Evolutionary conservation across 495 filamentous ascomycete genomes (phyloP).

Genomic region (Penicillium antarcticum): DNA sequence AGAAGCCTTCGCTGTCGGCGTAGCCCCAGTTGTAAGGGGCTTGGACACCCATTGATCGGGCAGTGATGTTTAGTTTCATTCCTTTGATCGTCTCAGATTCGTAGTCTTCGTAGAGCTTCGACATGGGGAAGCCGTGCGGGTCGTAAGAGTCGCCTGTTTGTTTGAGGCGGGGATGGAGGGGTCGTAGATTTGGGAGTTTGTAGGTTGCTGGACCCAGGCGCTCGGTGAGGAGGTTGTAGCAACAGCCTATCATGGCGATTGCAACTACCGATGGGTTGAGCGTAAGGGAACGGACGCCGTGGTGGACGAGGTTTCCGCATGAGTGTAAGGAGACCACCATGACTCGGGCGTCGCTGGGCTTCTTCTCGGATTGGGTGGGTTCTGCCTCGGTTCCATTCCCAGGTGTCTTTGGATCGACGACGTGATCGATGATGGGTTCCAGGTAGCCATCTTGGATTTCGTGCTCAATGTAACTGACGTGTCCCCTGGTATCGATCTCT

Average conservation of each 20-base stretch:
- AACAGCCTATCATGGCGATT: slow-evolving; percentile 94
- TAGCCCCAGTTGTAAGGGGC: slow-evolving; percentile 88
- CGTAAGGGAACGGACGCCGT: slow-evolving; percentile 80
- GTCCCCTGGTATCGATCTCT: slow-evolving; percentile 27
- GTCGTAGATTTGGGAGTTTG: slow-evolving; percentile 69
- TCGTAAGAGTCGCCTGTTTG: slow-evolving; percentile 63
- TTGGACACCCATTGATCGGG: slow-evolving; percentile 94
- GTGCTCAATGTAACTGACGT: slow-evolving; percentile 53
- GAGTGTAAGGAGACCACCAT: slow-evolving; percentile 96
- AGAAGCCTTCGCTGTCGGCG: slow-evolving; percentile 78
- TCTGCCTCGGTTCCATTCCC: slow-evolving; percentile 8
- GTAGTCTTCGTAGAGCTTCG: slow-evolving; percentile 62
- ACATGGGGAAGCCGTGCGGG: slow-evolving; percentile 92
- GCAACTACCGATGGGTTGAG: slow-evolving; percentile 79
- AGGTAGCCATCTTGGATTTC: slow-evolving; percentile 65
- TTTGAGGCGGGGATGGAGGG: slow-evolving; percentile 52
- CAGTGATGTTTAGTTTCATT: slow-evolving; percentile 88
- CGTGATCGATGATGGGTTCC: slow-evolving; percentile 71
- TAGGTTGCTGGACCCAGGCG: slow-evolving; percentile 81
- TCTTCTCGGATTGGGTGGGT: slow-evolving; percentile 4
- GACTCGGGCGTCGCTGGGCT: slow-evolving; percentile 42
- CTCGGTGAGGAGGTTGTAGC: slow-evolving; percentile 94
- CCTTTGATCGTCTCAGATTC: slow-evolving; percentile 51
- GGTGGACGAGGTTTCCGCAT: slow-evolving; percentile 95
- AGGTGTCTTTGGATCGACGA: slow-evolving; percentile 35